Conservation (phyloP, 2,329 filamentous ascomycete species). For the Alternaria arbusti region DNA sequence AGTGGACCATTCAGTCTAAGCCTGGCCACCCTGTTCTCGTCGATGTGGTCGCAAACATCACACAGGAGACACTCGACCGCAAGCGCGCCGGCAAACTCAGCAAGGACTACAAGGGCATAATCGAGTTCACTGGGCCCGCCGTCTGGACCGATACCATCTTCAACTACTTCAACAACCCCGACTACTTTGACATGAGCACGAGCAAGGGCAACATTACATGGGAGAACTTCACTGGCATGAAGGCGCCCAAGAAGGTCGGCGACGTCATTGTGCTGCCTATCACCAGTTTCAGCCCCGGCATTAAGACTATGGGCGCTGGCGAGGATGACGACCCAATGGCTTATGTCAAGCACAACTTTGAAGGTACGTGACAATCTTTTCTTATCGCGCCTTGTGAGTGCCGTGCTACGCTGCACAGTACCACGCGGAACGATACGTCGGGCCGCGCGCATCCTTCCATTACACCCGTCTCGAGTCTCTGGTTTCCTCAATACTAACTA, state of each 20-base stretch:
- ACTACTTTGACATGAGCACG: constrained; percentile 81
- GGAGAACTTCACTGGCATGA: constrained; percentile 88
- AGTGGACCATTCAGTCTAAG: constrained; percentile 98
- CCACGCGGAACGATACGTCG: neutral
- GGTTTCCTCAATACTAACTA: constrained; percentile 30
- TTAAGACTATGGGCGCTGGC: constrained; percentile 89
- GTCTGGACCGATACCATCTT: constrained; percentile 95
- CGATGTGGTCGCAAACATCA: constrained; percentile 86
- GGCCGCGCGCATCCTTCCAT: neutral
- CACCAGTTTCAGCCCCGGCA: constrained; percentile 95
- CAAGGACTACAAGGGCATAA: constrained; percentile 74
- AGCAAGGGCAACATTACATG: constrained; percentile 79
- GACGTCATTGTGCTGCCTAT: constrained; percentile 95
- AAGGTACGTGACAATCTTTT: constrained; percentile 67
- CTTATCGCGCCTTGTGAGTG: neutral
- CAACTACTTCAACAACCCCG: constrained; percentile 88
- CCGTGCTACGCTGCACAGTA: constrained; percentile 2
- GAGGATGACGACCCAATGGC: constrained; percentile 93
- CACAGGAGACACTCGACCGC: constrained; percentile 76
- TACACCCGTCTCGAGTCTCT: constrained; percentile 3
- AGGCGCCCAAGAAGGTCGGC: constrained; percentile 81
- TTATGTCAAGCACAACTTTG: constrained; percentile 96
- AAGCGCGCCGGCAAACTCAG: constrained; percentile 72
- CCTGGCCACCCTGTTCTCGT: constrained; percentile 90
- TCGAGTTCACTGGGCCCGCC: constrained; percentile 93